A percentile compares a stretch with the other conserved stretches of the same genome.
phyloP scores from a whole-genome alignment of 2,329 filamentous ascomycete species.

The Cephalotrichum gorgonifer region DNA sequence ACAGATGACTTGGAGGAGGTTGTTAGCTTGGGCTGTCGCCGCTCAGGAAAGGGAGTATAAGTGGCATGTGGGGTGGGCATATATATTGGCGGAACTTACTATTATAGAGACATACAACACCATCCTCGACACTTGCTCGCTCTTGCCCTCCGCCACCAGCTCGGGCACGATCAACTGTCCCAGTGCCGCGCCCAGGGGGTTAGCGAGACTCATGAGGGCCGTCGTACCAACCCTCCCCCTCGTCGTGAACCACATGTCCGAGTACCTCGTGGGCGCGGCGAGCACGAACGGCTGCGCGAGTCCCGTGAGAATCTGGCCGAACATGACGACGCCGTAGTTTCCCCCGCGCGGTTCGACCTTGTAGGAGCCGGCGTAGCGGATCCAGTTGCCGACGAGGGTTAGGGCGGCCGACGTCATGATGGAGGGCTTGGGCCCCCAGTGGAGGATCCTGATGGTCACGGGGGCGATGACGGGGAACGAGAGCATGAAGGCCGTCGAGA shows the following conservation, averaged over 20 bases:
- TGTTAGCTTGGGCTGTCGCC: neutral
- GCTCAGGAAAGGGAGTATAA: neutral
- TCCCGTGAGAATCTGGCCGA: slow-evolving; percentile 84
- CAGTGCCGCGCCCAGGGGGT: slow-evolving; percentile 80
- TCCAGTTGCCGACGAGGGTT: slow-evolving; percentile 78
- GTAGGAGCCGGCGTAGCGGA: slow-evolving; percentile 65
- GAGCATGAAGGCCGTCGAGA: slow-evolving; percentile 80
- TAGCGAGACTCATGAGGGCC: slow-evolving; percentile 73
- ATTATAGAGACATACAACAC: slow-evolving; percentile 80
- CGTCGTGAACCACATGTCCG: slow-evolving; percentile 82
- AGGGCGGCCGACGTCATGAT: slow-evolving; percentile 66
- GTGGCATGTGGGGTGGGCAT: neutral
- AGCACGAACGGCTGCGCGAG: slow-evolving; percentile 88
- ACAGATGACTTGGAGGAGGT: slow-evolving; percentile 46
- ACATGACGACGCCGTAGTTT: slow-evolving; percentile 68
- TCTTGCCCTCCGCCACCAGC: slow-evolving; percentile 39
- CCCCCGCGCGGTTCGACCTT: slow-evolving; percentile 39
- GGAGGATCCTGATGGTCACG: slow-evolving; percentile 64
- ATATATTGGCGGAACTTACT: no score
- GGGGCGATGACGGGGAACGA: slow-evolving; percentile 68
- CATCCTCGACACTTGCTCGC: slow-evolving; percentile 62
- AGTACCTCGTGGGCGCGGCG: slow-evolving; percentile 80
- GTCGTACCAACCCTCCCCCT: slow-evolving; percentile 75
- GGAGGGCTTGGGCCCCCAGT: slow-evolving; percentile 67
- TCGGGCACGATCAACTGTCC: slow-evolving; percentile 80